Evolutionary conservation across 2,329 filamentous ascomycete species (phyloP).

Genomic region (Xylariomycetidae sp.): DNA sequence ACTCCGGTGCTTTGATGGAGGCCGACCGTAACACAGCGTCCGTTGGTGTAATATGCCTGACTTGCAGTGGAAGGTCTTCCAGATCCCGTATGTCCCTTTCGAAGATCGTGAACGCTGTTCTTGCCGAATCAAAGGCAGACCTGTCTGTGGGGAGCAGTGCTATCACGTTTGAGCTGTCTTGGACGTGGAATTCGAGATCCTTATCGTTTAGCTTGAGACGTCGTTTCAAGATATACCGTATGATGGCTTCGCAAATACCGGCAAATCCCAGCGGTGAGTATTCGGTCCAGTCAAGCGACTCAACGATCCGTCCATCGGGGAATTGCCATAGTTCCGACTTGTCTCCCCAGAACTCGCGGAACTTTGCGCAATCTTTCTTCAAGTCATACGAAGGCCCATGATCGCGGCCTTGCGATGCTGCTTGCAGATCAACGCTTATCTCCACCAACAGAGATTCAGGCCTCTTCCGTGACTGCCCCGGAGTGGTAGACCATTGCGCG

Average conservation of each 20-base stretch:
- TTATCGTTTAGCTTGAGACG: conserved; percentile 59
- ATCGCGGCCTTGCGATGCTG: conserved; percentile 72
- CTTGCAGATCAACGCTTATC: conserved; percentile 65
- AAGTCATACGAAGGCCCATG: conserved; percentile 83
- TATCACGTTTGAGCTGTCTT: conserved; percentile 44
- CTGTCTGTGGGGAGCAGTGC: conserved; percentile 41
- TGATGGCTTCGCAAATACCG: conserved; percentile 73
- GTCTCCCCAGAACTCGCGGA: conserved; percentile 90
- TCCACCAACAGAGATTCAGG: conserved; percentile 51
- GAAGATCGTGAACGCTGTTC: conserved; percentile 64
- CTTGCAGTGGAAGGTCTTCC: conserved; percentile 78
- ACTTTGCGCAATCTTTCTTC: conserved; percentile 72
- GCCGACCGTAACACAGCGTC: conserved; percentile 69
- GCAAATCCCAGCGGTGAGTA: conserved; percentile 42
- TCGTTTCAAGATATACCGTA: conserved; percentile 61
- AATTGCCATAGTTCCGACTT: conserved; percentile 91
- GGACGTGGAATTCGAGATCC: conserved; percentile 45
- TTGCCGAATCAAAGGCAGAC: conserved; percentile 60
- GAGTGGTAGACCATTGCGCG: conserved; percentile 41
- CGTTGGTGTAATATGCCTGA: conserved; percentile 72
- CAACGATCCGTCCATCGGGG: conserved; percentile 88
- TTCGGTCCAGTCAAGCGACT: conserved; percentile 81
- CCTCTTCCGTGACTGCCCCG: conserved; percentile 25
- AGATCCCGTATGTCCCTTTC: conserved; percentile 72
- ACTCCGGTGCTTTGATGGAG: conserved; percentile 49